These are phyloP conservation scores for Torulaspora globosa DNA, from an alignment of 1,139 yeast species.

Conservation along the genomic window DNA sequence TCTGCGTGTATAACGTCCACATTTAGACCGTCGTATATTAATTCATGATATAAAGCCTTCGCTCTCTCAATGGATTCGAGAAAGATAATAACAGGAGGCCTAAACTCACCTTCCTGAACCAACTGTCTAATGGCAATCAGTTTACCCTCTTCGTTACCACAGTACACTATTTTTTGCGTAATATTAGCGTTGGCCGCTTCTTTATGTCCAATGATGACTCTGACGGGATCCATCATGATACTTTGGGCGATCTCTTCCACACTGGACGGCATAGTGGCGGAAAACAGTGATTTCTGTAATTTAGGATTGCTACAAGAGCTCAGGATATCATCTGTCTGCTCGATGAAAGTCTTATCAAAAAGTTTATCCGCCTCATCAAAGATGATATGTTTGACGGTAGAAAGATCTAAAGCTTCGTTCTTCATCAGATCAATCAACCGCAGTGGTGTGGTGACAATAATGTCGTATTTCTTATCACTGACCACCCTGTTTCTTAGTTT, in stretches of 20 bases:
- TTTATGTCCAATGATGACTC: conserved; percentile 88
- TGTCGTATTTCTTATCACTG: conserved; percentile 63
- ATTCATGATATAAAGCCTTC: conserved; percentile 88
- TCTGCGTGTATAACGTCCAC: conserved; percentile 97
- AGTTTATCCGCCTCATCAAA: conserved; percentile 96
- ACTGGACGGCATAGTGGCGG: conserved; percentile 93
- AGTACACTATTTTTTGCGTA: conserved; percentile 77
- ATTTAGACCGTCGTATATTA: conserved; percentile 82
- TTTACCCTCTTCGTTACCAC: conserved; percentile 95
- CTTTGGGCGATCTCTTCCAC: conserved; percentile 85
- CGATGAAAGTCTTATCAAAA: conserved; percentile 84
- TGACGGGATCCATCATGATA: conserved; percentile 74
- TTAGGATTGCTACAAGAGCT: conserved; percentile 51
- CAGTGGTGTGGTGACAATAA: conserved; percentile 82
- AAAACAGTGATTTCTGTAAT: conserved; percentile 71
- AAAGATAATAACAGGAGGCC: conserved; percentile 90
- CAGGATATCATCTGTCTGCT: conserved; percentile 84
- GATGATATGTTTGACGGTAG: conserved; percentile 65
- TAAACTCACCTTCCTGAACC: conserved; percentile 77
- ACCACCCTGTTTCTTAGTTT: conserved; percentile 60
- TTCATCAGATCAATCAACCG: conserved; percentile 77
- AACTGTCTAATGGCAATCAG: conserved; percentile 85
- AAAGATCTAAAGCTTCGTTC: conserved; percentile 54
- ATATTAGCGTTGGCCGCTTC: conserved; percentile 86
- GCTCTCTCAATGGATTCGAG: conserved; percentile 92